Base-by-base conservation (phyloP, 2,329 filamentous ascomycete species). In the Fonsecaea monophora region DNA sequence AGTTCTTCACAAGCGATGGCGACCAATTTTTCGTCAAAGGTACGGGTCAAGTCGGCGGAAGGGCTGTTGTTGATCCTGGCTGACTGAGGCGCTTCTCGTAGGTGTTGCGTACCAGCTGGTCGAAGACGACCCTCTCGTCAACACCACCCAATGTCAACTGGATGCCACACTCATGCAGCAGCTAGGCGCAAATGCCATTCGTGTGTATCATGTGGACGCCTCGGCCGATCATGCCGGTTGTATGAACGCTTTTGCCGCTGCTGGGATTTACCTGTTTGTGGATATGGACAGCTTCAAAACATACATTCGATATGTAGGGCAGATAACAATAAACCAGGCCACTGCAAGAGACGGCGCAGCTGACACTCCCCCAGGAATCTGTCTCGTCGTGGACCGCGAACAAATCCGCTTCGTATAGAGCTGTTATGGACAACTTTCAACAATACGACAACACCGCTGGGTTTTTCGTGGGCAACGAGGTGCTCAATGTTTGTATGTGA, bases 391-490 rank as follows among this genome's bases (percentile, higher is more conserved):
- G 92, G 92, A 94, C 90, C 73, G 75, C 87, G 72, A 87, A 86
- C 7, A 90, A 95, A 80, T 86, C 87, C 72, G 82, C 89, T 64
- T 83, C 84, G 35, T 95, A 91, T 78, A 81, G 85, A 54, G 84
- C 84, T 60, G 91, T 94, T 71, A 87, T 95, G 82, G 92, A 96
- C 75, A 84, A 87, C 38, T 94, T 95, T 78, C 86, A 90, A 53
- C 79, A 84, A 57, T 96, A 90, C 76, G 86, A 93, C 78, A 96
- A 96, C 77, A 85, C 91, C 1, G 87, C 92, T 10, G 92, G 91
- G 54, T 91, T 95, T 77, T 94, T 96, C 74, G 85, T 97, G 66
- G 94, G 92, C 70, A 97, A 97, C 75, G 93, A 97, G 78, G 90
- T 95, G 53, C 76, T 96, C 73, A 90, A 89, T 48, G 82, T 81